These are phyloP conservation scores for Mortierella hygrophila DNA, from an alignment of 192 early-diverging fungal species.

Conservation along the genomic window DNA sequence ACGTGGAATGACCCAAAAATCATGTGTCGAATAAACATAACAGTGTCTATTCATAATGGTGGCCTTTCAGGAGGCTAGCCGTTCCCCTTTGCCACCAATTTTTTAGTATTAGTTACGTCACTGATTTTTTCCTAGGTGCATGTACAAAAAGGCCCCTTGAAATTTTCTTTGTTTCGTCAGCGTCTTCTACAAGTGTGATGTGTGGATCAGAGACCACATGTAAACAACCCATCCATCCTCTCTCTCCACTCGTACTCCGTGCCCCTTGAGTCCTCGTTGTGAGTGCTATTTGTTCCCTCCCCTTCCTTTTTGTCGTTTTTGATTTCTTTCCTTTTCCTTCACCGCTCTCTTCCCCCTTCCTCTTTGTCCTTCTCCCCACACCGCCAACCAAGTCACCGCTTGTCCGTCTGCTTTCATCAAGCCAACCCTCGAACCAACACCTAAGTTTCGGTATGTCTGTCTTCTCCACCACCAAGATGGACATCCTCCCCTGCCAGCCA, in stretches of 20 bases:
- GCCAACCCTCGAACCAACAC: not conserved
- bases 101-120: not conserved
- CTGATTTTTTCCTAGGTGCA: not conserved
- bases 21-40: too few relatives aligned
- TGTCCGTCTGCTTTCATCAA: too few relatives aligned
- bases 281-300: too few relatives aligned
- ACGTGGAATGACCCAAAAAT: too few relatives aligned
- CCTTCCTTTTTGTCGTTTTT: too few relatives aligned
- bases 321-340: too few relatives aligned
- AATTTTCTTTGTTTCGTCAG: conserved; percentile 1
- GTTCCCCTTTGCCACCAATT: not conserved
- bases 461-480: conserved; percentile 57
- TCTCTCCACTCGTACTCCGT: not conserved
- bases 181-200: not conserved
- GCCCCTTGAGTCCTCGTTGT: too few relatives aligned
- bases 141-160: not conserved
- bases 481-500: conserved; percentile 36
- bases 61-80: too few relatives aligned
- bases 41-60: too few relatives aligned
- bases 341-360: too few relatives aligned
- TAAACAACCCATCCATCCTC: not conserved
- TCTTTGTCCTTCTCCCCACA: not conserved
- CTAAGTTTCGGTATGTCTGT: conserved; percentile 52
- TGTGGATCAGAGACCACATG: too few relatives aligned
- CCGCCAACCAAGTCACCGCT: not conserved